Evolutionary conservation across 2,329 filamentous ascomycete genomes (phyloP).

Genomic region (Fusarium irregulare): DNA sequence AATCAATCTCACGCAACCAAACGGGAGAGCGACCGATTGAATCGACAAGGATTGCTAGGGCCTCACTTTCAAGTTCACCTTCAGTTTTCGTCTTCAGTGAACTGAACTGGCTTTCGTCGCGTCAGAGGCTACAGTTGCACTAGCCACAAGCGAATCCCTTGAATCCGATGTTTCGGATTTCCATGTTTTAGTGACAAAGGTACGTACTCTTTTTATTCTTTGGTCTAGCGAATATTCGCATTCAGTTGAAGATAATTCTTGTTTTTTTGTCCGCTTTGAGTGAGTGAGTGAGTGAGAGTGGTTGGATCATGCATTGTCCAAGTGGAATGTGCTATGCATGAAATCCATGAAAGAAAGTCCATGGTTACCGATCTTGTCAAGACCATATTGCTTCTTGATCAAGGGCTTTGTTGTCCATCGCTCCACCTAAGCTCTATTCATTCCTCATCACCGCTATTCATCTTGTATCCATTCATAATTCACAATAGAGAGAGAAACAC

Average conservation of each 20-base stretch:
- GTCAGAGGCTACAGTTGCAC: conserved; percentile 35
- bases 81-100: not conserved
- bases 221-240: conserved; percentile 12
- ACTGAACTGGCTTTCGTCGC: conserved; percentile 8
- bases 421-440: conserved; percentile 3
- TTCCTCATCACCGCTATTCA: conserved; percentile 25
- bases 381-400: conserved; percentile 10
- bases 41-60: conserved; percentile 17
- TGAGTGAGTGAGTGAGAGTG: not conserved
- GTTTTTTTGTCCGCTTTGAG: conserved; percentile 18
- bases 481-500: conserved; percentile 3
- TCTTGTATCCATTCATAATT: conserved; percentile 13
- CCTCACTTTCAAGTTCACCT: conserved; percentile 13
- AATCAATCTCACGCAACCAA: conserved; percentile 10
- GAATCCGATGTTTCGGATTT: conserved; percentile 39
- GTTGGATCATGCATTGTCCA: conserved; percentile 25
- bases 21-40: conserved; percentile 24
- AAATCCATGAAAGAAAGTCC: not conserved
- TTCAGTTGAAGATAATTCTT: conserved; percentile 6
- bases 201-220: conserved; percentile 26
- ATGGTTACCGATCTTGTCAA: not conserved
- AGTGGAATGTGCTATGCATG: conserved; percentile 22
- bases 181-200: conserved; percentile 34
- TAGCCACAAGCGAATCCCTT: conserved; percentile 33
- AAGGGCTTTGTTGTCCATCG: conserved; percentile 7